Evolutionary conservation across 805 yeast species (phyloP), one percentile per base, ranked within the genome.

Genomic region (Crinitomyces ghanaensis): DNA sequence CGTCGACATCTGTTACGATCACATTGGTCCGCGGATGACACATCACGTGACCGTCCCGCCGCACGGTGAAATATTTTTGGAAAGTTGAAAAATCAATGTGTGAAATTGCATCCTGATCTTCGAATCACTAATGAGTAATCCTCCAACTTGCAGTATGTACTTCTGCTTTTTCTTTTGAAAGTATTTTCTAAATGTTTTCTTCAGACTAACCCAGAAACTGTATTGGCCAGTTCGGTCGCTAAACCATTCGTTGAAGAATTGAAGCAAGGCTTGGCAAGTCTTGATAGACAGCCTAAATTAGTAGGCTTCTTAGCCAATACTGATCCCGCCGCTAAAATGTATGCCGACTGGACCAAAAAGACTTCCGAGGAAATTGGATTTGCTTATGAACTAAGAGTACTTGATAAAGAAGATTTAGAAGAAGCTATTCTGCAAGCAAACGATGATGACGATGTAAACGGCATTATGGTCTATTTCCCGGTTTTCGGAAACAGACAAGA

Each of bases 401-500:
- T 79, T 13, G 71, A 70, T 44, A 84, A 81, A 53, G 95, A 91
- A 44, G 78, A 76, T 21, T 65, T 91, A 40, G 98, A 91, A 55
- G 85, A 77, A 45, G 76, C 73, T 20, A 73, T 91, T 39, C 70
- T 85, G 30, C 73, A 70, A 26, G 95, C 97, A 38, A 91, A 91
- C 54, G 63, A 65, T 19, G 88, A 86, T 50, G 72, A 68, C 35
- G 45, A 54, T 1, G 82, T 88, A 25, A 77, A 85, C 52, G 98
- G 97, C 16, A 91, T 91, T 44, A 85, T 91, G 81, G 88, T 91
- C 11, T 91, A 91, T 56, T 91, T 88, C 70, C 98, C 98, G 0
- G 97, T 91, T 2, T 91, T 83, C 58, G 95, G 95, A 3, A 82
- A 83, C 52, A 72, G 82, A 38, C 97, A 91, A 59, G 98, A 91